Conservation (phyloP, 768 basidiomycete genomes). For the Paxillus ammoniavirescens region DNA sequence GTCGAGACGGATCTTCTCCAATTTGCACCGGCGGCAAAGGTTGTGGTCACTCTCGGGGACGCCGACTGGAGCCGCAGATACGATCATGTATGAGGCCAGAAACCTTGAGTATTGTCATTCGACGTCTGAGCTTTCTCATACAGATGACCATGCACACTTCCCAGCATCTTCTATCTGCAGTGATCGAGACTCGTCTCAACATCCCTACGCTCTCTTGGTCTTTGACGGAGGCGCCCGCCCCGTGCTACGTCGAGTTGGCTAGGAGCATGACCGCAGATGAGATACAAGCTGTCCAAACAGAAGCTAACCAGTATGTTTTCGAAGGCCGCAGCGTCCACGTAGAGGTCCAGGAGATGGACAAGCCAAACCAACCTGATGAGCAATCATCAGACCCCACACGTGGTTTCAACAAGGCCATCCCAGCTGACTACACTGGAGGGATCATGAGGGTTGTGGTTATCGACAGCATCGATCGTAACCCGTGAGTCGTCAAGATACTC, state of each 20-base stretch:
- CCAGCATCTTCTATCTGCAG: slow-evolving; percentile 78
- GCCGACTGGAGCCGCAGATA: slow-evolving; percentile 63
- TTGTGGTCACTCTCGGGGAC: slow-evolving; percentile 54
- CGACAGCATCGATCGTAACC: slow-evolving; percentile 77
- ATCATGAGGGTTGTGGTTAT: slow-evolving; percentile 81
- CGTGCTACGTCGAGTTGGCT: slow-evolving; percentile 77
- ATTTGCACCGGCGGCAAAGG: slow-evolving; percentile 51
- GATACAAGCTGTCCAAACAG: slow-evolving; percentile 56
- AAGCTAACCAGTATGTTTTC: slow-evolving; percentile 66
- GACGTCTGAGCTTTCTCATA: neutral
- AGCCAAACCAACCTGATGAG: slow-evolving; percentile 29
- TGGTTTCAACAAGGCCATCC: slow-evolving; percentile 54
- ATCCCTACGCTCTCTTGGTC: slow-evolving; percentile 82
- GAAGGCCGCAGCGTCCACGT: slow-evolving; percentile 67
- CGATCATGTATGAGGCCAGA: slow-evolving; percentile 58
- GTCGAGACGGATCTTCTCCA: slow-evolving; percentile 41
- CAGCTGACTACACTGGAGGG: slow-evolving; percentile 72
- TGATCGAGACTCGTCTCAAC: slow-evolving; percentile 62
- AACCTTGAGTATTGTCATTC: neutral
- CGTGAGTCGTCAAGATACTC: slow-evolving; percentile 42
- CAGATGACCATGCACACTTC: slow-evolving; percentile 86
- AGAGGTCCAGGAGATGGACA: slow-evolving; percentile 70
- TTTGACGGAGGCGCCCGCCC: slow-evolving; percentile 62
- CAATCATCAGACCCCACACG: slow-evolving; percentile 46
- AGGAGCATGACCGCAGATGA: slow-evolving; percentile 65